phyloP scores from a whole-genome alignment of 2,329 filamentous ascomycete genomes.

The Diaporthe citriasiana region DNA sequence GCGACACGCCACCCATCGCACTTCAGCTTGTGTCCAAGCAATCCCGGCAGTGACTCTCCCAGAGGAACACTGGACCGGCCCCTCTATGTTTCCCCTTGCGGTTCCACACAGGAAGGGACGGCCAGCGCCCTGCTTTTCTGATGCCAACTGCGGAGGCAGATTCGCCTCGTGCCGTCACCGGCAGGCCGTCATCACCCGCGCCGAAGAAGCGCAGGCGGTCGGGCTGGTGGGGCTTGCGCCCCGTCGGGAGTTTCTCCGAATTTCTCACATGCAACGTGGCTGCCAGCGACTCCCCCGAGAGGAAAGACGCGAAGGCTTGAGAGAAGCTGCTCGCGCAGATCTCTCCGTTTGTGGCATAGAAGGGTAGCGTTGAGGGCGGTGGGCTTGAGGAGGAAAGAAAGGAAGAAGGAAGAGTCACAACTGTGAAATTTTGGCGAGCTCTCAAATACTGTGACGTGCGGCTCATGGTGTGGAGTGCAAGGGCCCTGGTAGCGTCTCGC shows the following conservation, averaged over 20 bases:
- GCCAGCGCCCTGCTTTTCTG: slow-evolving; percentile 51
- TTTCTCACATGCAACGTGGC: slow-evolving; percentile 82
- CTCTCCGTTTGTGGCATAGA: slow-evolving; percentile 86
- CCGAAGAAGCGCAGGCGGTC: slow-evolving; percentile 40
- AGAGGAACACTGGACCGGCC: slow-evolving; percentile 46
- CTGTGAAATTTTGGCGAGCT: slow-evolving; percentile 44
- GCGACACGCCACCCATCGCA: slow-evolving; percentile 52
- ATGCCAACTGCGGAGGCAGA: slow-evolving; percentile 52
- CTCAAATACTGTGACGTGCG: slow-evolving; percentile 43
- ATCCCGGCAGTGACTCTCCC: slow-evolving; percentile 50
- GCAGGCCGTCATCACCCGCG: slow-evolving; percentile 46
- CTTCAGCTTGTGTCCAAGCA: slow-evolving; percentile 51
- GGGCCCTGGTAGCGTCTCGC: not conserved
- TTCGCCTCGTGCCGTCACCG: slow-evolving; percentile 51
- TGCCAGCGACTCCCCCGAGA: slow-evolving; percentile 25
- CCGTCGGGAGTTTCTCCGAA: slow-evolving; percentile 50
- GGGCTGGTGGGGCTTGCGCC: slow-evolving; percentile 41
- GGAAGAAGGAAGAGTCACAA: slow-evolving; percentile 45
- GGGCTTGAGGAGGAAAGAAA: slow-evolving; percentile 69
- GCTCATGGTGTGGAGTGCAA: slow-evolving; percentile 39
- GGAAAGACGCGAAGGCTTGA: slow-evolving; percentile 45
- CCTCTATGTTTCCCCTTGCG: slow-evolving; percentile 37
- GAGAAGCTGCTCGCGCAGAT: slow-evolving; percentile 54
- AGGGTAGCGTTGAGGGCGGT: slow-evolving; percentile 90
- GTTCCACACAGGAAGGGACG: slow-evolving; percentile 41